A percentile compares a stretch with the other conserved stretches of the same genome.
Evolutionary conservation across 2,329 filamentous ascomycete species (phyloP).

Genomic region (Epichloe aotearoae): DNA sequence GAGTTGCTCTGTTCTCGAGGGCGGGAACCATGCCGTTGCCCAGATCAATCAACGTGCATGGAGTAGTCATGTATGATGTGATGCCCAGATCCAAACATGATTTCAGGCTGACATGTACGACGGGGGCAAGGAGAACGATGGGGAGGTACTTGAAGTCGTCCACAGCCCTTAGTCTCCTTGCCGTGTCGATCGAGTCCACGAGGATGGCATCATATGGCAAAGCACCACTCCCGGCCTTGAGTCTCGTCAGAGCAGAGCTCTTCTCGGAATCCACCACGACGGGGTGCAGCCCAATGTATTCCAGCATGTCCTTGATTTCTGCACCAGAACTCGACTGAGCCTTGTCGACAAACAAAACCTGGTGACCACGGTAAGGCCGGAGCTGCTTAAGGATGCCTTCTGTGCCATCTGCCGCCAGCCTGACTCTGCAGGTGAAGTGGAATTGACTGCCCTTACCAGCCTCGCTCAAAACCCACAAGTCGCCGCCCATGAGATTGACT

Average conservation of each 20-base stretch:
- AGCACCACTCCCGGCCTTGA: conserved; percentile 35
- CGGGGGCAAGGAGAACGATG: conserved; percentile 78
- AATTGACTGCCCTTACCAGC: conserved; percentile 88
- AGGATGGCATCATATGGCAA: conserved; percentile 88
- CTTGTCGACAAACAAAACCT: conserved; percentile 90
- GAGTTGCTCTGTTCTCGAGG: conserved; percentile 82
- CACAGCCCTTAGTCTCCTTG: conserved; percentile 68
- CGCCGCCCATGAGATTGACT: conserved; percentile 91
- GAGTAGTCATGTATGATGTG: conserved; percentile 98
- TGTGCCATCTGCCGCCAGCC: conserved; percentile 67
- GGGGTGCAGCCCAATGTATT: conserved; percentile 65
- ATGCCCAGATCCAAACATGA: conserved; percentile 90
- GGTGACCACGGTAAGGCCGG: conserved; percentile 80
- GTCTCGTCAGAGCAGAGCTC: conserved; percentile 44
- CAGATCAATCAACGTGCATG: conserved; percentile 84
- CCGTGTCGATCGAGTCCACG: conserved; percentile 85
- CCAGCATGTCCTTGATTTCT: conserved; percentile 68
- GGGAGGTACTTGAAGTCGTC: conserved; percentile 98
- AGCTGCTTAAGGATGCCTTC: conserved; percentile 70
- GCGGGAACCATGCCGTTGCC: conserved; percentile 95
- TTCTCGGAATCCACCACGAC: conserved; percentile 72
- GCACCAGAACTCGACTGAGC: conserved; percentile 63
- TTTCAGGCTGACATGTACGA: conserved; percentile 84
- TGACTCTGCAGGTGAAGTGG: conserved; percentile 90
- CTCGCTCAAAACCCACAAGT: conserved; percentile 89